A percentile compares a stretch with the other conserved stretches of the same genome.
Conservation (phyloP, 2,329 filamentous ascomycete genomes). For the Ascochyta lentis region DNA sequence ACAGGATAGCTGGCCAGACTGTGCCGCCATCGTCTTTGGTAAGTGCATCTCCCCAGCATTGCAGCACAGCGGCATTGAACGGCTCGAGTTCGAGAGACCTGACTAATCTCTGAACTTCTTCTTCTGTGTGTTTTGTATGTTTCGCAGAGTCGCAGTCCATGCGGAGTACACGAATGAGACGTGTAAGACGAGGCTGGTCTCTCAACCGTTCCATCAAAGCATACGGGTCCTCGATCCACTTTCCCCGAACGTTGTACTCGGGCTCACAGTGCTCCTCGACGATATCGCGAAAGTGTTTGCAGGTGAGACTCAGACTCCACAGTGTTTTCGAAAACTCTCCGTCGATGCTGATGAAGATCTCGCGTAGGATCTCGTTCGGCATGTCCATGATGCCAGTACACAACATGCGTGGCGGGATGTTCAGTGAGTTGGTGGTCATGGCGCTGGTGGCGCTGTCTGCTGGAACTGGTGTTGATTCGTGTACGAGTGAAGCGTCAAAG, state of each 20-base stretch:
- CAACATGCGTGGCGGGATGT: background rate
- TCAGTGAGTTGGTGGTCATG: background rate
- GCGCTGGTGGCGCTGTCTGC: background rate
- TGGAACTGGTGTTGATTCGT: background rate
- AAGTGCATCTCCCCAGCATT: no score
- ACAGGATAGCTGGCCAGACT: background rate
- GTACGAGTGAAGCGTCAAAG: background rate
- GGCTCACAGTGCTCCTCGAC: constrained; percentile 4
- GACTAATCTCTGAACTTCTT: background rate
- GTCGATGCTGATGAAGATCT: background rate
- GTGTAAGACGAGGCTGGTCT: background rate
- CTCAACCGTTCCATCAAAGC: background rate
- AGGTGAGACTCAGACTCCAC: background rate
- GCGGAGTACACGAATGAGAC: background rate
- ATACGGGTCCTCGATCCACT: background rate
- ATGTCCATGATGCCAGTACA: background rate
- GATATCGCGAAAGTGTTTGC: background rate
- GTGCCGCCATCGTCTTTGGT: background rate
- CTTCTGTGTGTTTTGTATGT: background rate
- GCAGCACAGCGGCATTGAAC: background rate
- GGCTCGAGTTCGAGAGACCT: background rate
- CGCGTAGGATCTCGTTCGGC: constrained; percentile 5
- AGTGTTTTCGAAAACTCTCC: background rate
- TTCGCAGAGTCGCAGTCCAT: background rate
- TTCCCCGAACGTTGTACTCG: constrained; percentile 2